Conservation (phyloP, 805 yeast genomes). For the Candida maesae region DNA sequence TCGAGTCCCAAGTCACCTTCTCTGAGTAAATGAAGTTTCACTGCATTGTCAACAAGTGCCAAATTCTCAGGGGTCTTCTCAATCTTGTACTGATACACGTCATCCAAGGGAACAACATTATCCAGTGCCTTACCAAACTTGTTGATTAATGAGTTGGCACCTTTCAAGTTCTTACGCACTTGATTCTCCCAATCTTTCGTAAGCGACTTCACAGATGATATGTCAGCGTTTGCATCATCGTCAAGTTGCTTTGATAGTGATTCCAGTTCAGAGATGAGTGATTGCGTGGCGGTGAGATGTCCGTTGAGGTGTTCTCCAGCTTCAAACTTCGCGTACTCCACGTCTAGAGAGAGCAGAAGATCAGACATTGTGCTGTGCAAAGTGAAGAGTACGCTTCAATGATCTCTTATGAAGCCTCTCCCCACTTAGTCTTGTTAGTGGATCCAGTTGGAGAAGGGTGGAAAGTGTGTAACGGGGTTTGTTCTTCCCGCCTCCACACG, state of each 20-base stretch:
- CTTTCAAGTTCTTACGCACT: constrained; percentile 27
- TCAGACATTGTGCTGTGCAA: constrained; percentile 1
- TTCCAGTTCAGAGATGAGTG: constrained; percentile 8
- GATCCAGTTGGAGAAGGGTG: too few species aligned
- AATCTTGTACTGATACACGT: constrained; percentile 32
- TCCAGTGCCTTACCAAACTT: constrained; percentile 29
- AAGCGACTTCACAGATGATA: not conserved
- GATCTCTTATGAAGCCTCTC: too few species aligned
- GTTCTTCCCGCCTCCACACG: too few species aligned
- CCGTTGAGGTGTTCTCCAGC: constrained; percentile 5
- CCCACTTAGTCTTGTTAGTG: too few species aligned
- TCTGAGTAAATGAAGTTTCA: constrained; percentile 44
- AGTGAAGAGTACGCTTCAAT: too few species aligned
- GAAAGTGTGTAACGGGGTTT: too few species aligned
- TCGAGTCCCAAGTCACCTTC: constrained; percentile 38
- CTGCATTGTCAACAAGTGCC: constrained; percentile 35
- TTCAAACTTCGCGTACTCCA: constrained; percentile 3
- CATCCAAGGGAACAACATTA: constrained; percentile 31
- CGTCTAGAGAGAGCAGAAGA: constrained; percentile 1
- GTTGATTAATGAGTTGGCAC: constrained; percentile 22
- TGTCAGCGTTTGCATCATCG: constrained; percentile 1
- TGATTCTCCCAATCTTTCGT: constrained; percentile 29
- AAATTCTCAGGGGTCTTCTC: constrained; percentile 20
- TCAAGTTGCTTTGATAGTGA: constrained; percentile 1
- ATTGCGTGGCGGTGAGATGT: constrained; percentile 6